Evolutionary conservation across 257 asterid species (phyloP).

Genomic region (Solanum ahanhuiri): DNA sequence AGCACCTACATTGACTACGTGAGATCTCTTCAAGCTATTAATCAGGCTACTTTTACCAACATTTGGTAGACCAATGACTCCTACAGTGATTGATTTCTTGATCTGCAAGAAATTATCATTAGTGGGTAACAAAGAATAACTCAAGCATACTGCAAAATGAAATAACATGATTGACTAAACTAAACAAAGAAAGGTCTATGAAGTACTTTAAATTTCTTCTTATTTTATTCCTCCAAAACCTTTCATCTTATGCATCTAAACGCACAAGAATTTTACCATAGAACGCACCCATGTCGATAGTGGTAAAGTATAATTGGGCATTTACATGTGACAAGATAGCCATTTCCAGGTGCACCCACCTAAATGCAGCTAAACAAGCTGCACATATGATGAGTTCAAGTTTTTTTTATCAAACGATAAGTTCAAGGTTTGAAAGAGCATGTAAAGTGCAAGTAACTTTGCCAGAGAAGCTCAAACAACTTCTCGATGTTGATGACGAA

Average conservation of each 20-base stretch:
- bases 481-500: background rate
- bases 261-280: background rate
- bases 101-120: constrained; percentile 37
- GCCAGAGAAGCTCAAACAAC: background rate
- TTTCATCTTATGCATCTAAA: background rate
- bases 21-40: constrained; percentile 82
- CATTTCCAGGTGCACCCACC: background rate
- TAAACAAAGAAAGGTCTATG: background rate
- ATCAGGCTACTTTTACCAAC: constrained; percentile 96
- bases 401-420: background rate
- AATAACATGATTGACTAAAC: background rate
- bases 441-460: background rate
- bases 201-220: background rate
- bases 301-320: background rate
- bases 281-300: background rate
- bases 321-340: background rate
- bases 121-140: background rate
- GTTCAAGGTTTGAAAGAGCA: background rate
- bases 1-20: constrained; percentile 82
- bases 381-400: background rate
- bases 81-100: constrained; percentile 84
- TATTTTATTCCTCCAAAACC: background rate
- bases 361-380: background rate
- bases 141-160: background rate
- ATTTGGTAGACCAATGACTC: constrained; percentile 91